These are phyloP conservation scores for Coemansia sp. DNA, from an alignment of 192 early-diverging fungal species.

Conservation along the genomic window DNA sequence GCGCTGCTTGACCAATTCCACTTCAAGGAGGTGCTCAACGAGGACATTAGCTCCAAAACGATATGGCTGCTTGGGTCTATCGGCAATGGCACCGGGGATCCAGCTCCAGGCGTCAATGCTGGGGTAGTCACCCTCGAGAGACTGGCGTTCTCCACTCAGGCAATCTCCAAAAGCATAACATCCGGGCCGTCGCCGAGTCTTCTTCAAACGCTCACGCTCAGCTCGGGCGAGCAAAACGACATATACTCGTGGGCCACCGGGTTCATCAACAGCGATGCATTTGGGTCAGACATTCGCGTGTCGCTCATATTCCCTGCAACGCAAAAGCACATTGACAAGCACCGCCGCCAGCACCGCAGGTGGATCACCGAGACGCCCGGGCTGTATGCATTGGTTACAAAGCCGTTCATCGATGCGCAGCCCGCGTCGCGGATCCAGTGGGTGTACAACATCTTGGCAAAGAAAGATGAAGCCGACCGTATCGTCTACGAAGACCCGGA, in stretches of 20 bases:
- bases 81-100: neutral
- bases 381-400: slow-evolving; percentile 54
- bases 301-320: slow-evolving; percentile 66
- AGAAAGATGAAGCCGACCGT: slow-evolving; percentile 62
- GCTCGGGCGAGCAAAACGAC: slow-evolving; percentile 58
- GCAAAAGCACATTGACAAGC: slow-evolving; percentile 69
- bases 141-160: slow-evolving; percentile 15
- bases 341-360: slow-evolving; percentile 59
- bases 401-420: slow-evolving; percentile 63
- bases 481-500: slow-evolving; percentile 62
- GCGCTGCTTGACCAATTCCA: slow-evolving; percentile 22
- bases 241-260: slow-evolving; percentile 69
- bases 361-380: slow-evolving; percentile 66
- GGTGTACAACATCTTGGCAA: slow-evolving; percentile 76
- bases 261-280: slow-evolving; percentile 16
- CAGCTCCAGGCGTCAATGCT: slow-evolving; percentile 14
- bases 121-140: slow-evolving; percentile 41
- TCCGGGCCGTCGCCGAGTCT: neutral
- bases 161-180: no score
- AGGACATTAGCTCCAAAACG: slow-evolving; percentile 39
- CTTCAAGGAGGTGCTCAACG: slow-evolving; percentile 36
- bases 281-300: slow-evolving; percentile 58
- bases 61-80: slow-evolving; percentile 40
- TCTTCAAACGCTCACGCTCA: slow-evolving; percentile 7
- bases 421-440: slow-evolving; percentile 64